Evolutionary conservation across 2,329 filamentous ascomycete species (phyloP).

Genomic region (Trichoderma arundinaceum): DNA sequence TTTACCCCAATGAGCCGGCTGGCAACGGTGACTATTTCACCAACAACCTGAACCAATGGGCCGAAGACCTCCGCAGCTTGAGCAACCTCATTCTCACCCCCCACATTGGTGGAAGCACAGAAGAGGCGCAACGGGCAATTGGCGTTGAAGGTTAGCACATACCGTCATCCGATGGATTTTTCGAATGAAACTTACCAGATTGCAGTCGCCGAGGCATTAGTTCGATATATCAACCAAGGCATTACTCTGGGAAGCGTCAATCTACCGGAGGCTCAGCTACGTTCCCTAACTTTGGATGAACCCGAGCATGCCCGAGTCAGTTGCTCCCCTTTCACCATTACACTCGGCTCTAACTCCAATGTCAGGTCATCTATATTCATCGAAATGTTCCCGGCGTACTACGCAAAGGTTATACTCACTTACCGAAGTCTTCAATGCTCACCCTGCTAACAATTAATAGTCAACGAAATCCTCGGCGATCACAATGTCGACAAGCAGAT

Average conservation of each 20-base stretch:
- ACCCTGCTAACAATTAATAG: constrained; percentile 48
- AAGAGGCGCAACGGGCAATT: constrained; percentile 96
- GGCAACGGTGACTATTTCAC: constrained; percentile 97
- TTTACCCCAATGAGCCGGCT: constrained; percentile 91
- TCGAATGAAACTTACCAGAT: neutral
- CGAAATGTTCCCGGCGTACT: constrained; percentile 95
- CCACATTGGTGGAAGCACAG: constrained; percentile 96
- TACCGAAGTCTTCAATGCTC: constrained; percentile 27
- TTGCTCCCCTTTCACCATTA: neutral
- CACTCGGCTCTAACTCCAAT: constrained; percentile 32
- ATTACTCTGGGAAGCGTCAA: constrained; percentile 92
- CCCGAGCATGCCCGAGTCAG: constrained; percentile 80
- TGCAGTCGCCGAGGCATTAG: constrained; percentile 79
- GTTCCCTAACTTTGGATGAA: constrained; percentile 89
- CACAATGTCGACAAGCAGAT: constrained; percentile 99
- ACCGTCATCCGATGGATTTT: neutral
- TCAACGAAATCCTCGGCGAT: constrained; percentile 91
- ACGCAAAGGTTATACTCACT: constrained; percentile 65
- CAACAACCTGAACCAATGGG: constrained; percentile 80
- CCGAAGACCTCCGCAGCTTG: constrained; percentile 79
- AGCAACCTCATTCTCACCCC: constrained; percentile 95
- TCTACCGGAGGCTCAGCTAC: constrained; percentile 90
- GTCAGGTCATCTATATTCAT: constrained; percentile 88
- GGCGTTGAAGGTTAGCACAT: constrained; percentile 72
- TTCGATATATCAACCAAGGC: constrained; percentile 95